A percentile compares a stretch with the other conserved stretches of the same genome.
These are phyloP conservation scores for Apiospora marii DNA, from an alignment of 2,329 filamentous ascomycete species.

Conservation along the genomic window DNA sequence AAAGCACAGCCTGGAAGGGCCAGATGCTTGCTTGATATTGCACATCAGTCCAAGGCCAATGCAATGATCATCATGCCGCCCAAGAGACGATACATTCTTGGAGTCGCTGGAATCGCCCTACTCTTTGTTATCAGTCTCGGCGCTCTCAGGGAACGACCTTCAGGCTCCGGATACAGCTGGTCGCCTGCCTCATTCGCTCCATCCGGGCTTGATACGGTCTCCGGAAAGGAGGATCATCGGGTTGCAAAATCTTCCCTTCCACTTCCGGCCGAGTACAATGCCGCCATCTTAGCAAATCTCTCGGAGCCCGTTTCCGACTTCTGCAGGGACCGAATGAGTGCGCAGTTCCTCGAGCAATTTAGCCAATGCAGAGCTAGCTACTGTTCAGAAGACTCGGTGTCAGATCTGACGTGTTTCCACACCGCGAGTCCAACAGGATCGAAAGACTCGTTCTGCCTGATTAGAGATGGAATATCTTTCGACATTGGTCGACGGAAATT, in stretches of 20 bases:
- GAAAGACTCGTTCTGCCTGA: neutral
- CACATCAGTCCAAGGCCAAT: neutral
- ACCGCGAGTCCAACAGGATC: neutral
- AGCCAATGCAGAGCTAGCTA: neutral
- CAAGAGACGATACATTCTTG: constrained; percentile 11
- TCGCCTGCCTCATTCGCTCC: neutral
- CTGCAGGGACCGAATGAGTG: neutral
- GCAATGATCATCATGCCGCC: neutral
- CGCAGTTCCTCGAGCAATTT: neutral
- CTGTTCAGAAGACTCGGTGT: constrained; percentile 11
- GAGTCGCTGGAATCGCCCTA: neutral
- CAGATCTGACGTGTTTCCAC: constrained; percentile 12
- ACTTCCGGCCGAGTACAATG: constrained; percentile 7
- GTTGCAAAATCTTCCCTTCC: neutral
- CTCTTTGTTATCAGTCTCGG: neutral
- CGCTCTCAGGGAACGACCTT: neutral
- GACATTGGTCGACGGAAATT: constrained; percentile 1
- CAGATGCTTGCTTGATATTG: too few species aligned
- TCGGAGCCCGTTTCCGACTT: neutral
- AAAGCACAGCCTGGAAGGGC: neutral
- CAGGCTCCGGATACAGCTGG: neutral
- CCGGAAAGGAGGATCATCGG: neutral
- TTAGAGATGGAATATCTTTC: neutral
- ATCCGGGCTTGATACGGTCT: neutral
- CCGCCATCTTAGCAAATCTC: neutral